These are phyloP conservation scores for Elsinoe fawcettii DNA, from an alignment of 2,329 filamentous ascomycete species.

Conservation along the genomic window DNA sequence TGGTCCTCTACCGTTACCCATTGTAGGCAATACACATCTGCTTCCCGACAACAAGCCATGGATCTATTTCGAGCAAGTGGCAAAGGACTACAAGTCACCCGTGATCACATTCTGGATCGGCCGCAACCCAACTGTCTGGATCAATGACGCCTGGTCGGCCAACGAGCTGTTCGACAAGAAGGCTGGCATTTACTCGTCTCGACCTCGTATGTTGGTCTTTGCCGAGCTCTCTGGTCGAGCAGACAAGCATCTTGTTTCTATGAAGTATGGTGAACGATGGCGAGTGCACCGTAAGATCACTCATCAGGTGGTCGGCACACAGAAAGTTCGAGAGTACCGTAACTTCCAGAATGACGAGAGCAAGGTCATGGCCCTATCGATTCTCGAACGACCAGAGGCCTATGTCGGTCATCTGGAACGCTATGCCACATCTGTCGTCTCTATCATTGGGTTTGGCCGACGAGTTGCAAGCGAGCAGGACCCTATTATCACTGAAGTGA, in stretches of 20 bases:
- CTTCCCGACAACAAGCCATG: conserved; percentile 32
- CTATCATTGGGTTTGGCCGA: conserved; percentile 50
- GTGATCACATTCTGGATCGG: conserved; percentile 45
- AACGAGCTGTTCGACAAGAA: conserved; percentile 41
- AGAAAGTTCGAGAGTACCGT: conserved; percentile 48
- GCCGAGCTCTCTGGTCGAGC: conserved; percentile 24
- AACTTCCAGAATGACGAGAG: conserved; percentile 53
- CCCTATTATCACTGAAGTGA: conserved; percentile 53
- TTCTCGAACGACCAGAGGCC: conserved; percentile 38
- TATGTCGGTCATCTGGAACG: conserved; percentile 50
- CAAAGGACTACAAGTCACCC: conserved; percentile 35
- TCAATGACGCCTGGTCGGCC: conserved; percentile 39
- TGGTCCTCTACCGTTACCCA: conserved; percentile 40
- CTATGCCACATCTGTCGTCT: conserved; percentile 47
- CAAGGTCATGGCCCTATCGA: conserved; percentile 46
- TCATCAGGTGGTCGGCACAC: conserved; percentile 46
- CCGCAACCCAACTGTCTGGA: conserved; percentile 37
- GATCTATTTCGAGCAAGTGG: conserved; percentile 39
- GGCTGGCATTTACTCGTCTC: conserved; percentile 38
- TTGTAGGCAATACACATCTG: conserved; percentile 36
- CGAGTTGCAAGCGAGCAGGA: conserved; percentile 45
- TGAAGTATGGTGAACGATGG: conserved; percentile 35
- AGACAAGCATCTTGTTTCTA: conserved; percentile 35
- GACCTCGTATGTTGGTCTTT: conserved; percentile 40
- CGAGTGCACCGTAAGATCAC: conserved; percentile 44